Base-by-base conservation (phyloP, 495 filamentous ascomycete genomes). In the Aspergillus nidulans region DNA sequence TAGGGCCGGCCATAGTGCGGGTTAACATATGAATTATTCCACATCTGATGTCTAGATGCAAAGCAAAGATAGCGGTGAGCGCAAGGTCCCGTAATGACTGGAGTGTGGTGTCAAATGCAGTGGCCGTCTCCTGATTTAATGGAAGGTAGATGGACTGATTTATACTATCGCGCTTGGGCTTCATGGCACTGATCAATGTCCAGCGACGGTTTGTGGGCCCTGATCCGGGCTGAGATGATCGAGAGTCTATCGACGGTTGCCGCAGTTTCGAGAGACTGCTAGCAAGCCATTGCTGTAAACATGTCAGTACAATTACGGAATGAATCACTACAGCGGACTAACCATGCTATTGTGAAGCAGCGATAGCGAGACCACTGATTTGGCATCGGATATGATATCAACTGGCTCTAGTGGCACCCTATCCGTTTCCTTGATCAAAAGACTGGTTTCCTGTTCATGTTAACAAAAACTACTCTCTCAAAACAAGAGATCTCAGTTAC, bases 321-420 rank as follows among this genome's bases (percentile, higher is more conserved):
- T 30, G 16, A 21, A 21, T 7, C n/a, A 6, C 1, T 15, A 9
- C 9, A 9, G 42, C 39, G 19, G 25, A 60, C 69, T 56, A 57
- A 80, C 80, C 92, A 96, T 95, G 78, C 92, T 97, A 55, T 89
- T 95, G 65, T 94, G 91, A 19, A 99, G 78, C 43, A 96, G 81
- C 57, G 90, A 96, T 30, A 97, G 72, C 10, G 88, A 83, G 44
- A 85, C 79, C 26, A 97, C 86, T 1, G 85, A 86, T 63, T 97
- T 94, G 18, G 88, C 82, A 62, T 99, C 95, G 3, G 85, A 84
- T 61, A 99, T 91, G 36, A 99, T 84, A 63, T 96, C 90, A 61
- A 83, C 84, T 2, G 85, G 76, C 39, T 87, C 83, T 23, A 95
- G 69, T 21, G 81, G 78, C 30, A 75, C 73, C 38, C 84, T 80